Base-by-base conservation (phyloP, 805 yeast genomes). In the Candida jianshihensis region DNA sequence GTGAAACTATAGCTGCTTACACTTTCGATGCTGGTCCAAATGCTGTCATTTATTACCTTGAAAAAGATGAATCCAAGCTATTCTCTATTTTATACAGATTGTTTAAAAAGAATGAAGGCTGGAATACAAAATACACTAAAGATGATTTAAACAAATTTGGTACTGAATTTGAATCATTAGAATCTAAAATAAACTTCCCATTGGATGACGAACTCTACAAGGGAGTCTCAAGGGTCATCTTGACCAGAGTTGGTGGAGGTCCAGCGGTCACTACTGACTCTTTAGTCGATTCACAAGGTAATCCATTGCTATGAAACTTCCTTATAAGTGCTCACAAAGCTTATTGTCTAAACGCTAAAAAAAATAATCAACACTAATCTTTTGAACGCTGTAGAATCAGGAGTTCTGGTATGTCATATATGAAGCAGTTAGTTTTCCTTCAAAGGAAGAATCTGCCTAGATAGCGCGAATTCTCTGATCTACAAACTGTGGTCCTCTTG, bases 1-100 rank as follows among this genome's bases (percentile, higher is more conserved):
- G 51, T 17, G 68, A 73, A 52, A 71, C 72, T 11, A 71, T 90
- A 37, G 98, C 96, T 11, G 97, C 97, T 26, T 92, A 92, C 62
- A 92, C 99, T 2, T 92, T 83, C 55, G 99, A 92, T 61, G 99
- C 99, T 22, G 99, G 99, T 56, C 98, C 99, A 61, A 92, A 92
- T 63, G 96, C 97, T 16, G 99, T 92, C 31, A 73, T 92, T 42
- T 92, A 92, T 65, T 92, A 92, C 57, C 78, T 81, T 56, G 73
- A 72, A 46, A 68, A 78, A 52, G 75, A 90, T 61, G 96, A 88
- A 61, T 49, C 63, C n/a, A 69, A 66, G 43, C 78, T 92, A 6
- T 71, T 90, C 48, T 80, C 88, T 4, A 68, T 85, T 46, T 63
- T 92, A 40, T 66, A 79, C 59, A 65, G 69, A 38, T 69, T 74